Base-by-base conservation (phyloP, 495 filamentous ascomycete species). In the Tirmania nivea region DNA sequence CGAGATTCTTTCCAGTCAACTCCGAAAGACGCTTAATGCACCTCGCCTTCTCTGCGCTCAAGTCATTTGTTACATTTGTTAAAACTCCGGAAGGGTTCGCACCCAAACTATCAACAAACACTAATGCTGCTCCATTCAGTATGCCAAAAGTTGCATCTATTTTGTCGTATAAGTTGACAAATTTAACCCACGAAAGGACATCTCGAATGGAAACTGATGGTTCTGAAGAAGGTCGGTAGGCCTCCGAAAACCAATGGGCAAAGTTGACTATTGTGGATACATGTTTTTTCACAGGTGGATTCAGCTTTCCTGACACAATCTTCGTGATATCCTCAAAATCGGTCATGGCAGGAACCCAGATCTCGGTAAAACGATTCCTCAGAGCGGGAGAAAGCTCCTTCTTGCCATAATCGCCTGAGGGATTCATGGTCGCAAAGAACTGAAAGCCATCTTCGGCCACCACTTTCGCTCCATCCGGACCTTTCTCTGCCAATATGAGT, bases 391-490 rank as follows among this genome's bases (percentile, higher is more conserved):
- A 96, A 48, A 99, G 78, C 65, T 99, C 92, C 58, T 83, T 81
- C 64, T 99, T 99, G 53, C 92, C 92, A 65, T 94, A 96, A 61
- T 99, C 92, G 53, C 92, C 92, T 37, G 90, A 92, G 9, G 92
- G 92, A 58, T 99, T 99, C 92, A 99, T 99, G 2, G 92, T 99
- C 14, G 92, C 89, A 49, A 96, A 71, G 62, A 96, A 94, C 63
- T 96, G 89, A 67, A 95, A 99, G 1, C 83, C 86, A 31, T 80
- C 72, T n/a, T 73, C 66, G 19, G 82, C 92, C 37, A 74, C 71
- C 39, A 99, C 71, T 58, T 84, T 78, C 8, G 86, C 82, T 60
- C 90, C 79, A 35, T 79, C 72, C 1, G 83, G 75, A 0, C 90
- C 92, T 65, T 95, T 96, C 66, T 99, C 92, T 2, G 92, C 92